Base-by-base conservation (phyloP, 192 early-diverging fungal genomes). In the Pilaira anomala region DNA sequence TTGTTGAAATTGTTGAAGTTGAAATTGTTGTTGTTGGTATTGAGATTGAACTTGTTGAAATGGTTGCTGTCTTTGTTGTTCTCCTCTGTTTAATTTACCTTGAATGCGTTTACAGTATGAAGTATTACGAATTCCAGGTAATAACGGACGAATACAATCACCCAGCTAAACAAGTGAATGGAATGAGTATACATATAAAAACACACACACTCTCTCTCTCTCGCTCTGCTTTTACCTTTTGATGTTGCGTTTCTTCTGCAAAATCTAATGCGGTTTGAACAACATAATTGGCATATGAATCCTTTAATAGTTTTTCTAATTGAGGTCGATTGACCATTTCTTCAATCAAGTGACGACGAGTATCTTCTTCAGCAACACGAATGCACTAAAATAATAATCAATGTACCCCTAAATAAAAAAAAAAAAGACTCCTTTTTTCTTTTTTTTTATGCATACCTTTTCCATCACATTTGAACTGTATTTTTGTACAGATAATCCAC, bases 391-490 rank as follows among this genome's bases (percentile, higher is more conserved):
- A 39, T 46, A 22, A 62, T 54, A 33, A 18, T 33, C 24, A 29
- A 28, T 28, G 1, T 14, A 19, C 89, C 66, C 74, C 4, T 9
- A 1, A 9, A 9, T 36, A 9, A 16, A 16, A 25, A 29, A 12
- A 12, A 9, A 36, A 22, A 40, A 8, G n/a, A 33, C 30, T 36
- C 33, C 33, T 9, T 9, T 36, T 36, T 0, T 36, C n/a, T 36
- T 1, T 36, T 1, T 1, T 1, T 36, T 1, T 36, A 9, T 36
- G 33, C 2, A 29, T 80, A 87, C 86, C 83, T 94, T 94, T 76
- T 94, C 93, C 74, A 94, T 91, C 50, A 93, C 93, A 69, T 94
- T 94, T 16, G 90, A 92, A 60, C 88, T 91, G 68, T 91, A 93
- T 74, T 94, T 94, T 81, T 94, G 93, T 42, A 90, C 84, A 12